A percentile compares a stretch with the other conserved stretches of the same genome.
These are phyloP conservation scores for Penicillium sp. DNA, from an alignment of 2,329 filamentous ascomycete genomes.

Conservation along the genomic window DNA sequence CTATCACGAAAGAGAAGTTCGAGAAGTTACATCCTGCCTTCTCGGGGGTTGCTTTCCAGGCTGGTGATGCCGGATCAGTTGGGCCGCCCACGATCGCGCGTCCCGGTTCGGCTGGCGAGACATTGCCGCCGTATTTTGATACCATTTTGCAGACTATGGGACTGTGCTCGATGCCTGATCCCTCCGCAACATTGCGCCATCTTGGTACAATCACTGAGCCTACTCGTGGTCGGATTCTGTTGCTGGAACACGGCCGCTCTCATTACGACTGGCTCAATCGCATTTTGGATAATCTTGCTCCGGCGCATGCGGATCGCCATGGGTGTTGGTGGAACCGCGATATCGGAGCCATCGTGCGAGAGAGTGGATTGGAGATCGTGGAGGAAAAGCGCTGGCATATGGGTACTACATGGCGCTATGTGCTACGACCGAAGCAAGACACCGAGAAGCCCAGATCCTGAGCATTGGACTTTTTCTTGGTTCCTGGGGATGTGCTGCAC, in stretches of 20 bases:
- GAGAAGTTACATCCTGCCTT: slow-evolving; percentile 36
- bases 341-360: slow-evolving; percentile 50
- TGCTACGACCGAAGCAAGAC: slow-evolving; percentile 35
- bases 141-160: slow-evolving; percentile 55
- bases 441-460: not conserved
- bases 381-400: slow-evolving; percentile 50
- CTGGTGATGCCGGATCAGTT: slow-evolving; percentile 39
- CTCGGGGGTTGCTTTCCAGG: slow-evolving; percentile 34
- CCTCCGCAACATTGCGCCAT: slow-evolving; percentile 45
- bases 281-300: slow-evolving; percentile 50
- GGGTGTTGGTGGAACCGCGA: slow-evolving; percentile 58
- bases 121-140: slow-evolving; percentile 39
- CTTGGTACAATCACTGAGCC: slow-evolving; percentile 43
- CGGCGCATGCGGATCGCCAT: slow-evolving; percentile 51
- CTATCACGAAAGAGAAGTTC: slow-evolving; percentile 49
- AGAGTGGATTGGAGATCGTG: slow-evolving; percentile 51
- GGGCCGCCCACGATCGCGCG: slow-evolving; percentile 9
- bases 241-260: slow-evolving; percentile 54
- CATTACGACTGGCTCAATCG: slow-evolving; percentile 50
- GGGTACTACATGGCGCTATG: slow-evolving; percentile 51
- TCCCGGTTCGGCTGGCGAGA: not conserved
- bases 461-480: not conserved
- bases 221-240: slow-evolving; percentile 44
- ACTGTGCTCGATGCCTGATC: slow-evolving; percentile 50
- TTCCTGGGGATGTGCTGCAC: not conserved